A percentile compares a stretch with the other conserved stretches of the same genome.
Evolutionary conservation across 2,329 filamentous ascomycete genomes (phyloP).

Genomic region (Pyrenochaeta sp.): DNA sequence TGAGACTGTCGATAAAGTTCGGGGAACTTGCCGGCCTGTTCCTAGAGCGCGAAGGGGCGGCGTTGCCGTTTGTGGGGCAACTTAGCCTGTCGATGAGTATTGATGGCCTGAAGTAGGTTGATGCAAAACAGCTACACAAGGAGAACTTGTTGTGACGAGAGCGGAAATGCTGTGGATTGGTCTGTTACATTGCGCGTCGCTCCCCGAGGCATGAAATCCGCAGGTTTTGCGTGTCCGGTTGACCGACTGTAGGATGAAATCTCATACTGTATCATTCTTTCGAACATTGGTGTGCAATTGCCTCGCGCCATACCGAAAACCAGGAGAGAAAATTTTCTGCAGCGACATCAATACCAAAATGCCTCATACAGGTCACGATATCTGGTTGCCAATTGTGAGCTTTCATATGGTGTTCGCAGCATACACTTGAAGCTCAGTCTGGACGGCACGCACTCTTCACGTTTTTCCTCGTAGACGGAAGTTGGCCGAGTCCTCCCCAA

Average conservation of each 20-base stretch:
- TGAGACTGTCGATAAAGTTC: constrained; percentile 25
- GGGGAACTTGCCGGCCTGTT: constrained; percentile 15
- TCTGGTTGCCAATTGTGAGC: not conserved
- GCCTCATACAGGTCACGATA: no score
- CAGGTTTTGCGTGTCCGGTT: constrained; percentile 12
- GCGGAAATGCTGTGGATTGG: constrained; percentile 5
- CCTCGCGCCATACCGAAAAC: constrained; percentile 2
- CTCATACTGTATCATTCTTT: constrained; percentile 11
- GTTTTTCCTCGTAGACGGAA: no score
- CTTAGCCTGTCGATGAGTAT: not conserved
- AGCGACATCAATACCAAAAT: not conserved
- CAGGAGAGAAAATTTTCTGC: not conserved
- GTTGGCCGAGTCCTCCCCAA: no score
- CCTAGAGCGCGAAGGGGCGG: constrained; percentile 11
- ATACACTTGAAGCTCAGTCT: not conserved
- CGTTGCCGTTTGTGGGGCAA: constrained; percentile 23
- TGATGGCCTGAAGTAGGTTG: constrained; percentile 4
- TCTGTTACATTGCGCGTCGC: not conserved
- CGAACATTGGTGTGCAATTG: constrained; percentile 16
- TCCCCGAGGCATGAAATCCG: constrained; percentile 6
- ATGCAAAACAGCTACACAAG: constrained; percentile 1
- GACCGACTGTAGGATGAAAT: not conserved
- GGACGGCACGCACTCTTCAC: no score
- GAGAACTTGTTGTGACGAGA: constrained; percentile 4
- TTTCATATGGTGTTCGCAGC: not conserved